Conservation (phyloP, 176 grass and related monocot genomes). For the Carex kokanica region DNA sequence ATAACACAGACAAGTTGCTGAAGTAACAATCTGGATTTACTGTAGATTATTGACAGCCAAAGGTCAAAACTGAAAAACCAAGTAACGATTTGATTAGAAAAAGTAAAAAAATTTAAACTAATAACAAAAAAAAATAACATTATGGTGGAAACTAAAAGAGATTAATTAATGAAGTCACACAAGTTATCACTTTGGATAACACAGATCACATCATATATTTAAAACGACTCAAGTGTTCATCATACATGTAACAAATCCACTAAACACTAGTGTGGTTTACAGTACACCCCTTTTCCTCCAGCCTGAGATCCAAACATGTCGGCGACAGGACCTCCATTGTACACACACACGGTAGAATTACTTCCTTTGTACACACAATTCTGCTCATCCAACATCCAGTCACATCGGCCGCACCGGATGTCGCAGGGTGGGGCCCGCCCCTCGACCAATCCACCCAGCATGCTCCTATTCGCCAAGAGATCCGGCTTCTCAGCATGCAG, state of each 20-base stretch:
- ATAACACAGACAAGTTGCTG: not conserved
- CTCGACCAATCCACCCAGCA: conserved; percentile 91
- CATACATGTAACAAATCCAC: not conserved
- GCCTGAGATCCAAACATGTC: conserved; percentile 42
- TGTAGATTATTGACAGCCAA: not conserved
- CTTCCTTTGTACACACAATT: conserved; percentile 64
- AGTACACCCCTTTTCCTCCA: not conserved
- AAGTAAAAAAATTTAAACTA: not conserved
- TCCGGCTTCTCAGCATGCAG: conserved; percentile 57
- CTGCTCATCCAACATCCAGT: conserved; percentile 36
- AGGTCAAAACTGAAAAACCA: not conserved
- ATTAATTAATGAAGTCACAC: not conserved
- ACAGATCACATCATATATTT: conserved; percentile 5
- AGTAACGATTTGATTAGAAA: not conserved
- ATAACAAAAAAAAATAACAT: not conserved
- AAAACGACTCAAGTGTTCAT: not conserved
- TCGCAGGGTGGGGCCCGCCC: conserved; percentile 85
- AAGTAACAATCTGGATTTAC: not conserved
- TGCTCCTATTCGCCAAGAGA: conserved; percentile 65
- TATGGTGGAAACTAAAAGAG: not conserved
- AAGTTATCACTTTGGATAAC: not conserved
- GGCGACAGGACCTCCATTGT: conserved; percentile 43
- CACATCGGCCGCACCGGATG: conserved; percentile 55
- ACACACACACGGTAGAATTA: conserved; percentile 49
- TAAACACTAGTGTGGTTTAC: not conserved